phyloP scores from a whole-genome alignment of 2,329 filamentous ascomycete genomes.

The Ophiocordyceps camponoti-rufipedis region DNA sequence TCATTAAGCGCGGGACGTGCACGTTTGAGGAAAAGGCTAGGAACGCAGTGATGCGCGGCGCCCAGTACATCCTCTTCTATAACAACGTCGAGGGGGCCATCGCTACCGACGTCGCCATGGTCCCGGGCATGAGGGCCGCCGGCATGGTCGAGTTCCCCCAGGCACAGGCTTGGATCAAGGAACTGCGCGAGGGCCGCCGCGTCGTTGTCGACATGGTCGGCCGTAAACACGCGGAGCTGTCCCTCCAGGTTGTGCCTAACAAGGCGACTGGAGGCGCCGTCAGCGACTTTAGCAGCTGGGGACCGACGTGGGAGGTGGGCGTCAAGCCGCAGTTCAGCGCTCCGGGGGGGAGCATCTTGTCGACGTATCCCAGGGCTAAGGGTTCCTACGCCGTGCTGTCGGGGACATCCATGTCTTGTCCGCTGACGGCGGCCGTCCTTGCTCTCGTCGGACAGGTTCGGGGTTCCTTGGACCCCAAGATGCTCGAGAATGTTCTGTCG shows the following conservation, averaged over 20 bases:
- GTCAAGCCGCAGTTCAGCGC: slow-evolving; percentile 37
- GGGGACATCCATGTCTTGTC: slow-evolving; percentile 43
- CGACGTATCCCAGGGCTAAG: slow-evolving; percentile 29
- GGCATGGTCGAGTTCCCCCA: slow-evolving; percentile 22
- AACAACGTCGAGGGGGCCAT: slow-evolving; percentile 28
- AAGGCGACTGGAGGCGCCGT: slow-evolving; percentile 27
- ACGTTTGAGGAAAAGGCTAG: slow-evolving; percentile 33
- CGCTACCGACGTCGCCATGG: slow-evolving; percentile 13
- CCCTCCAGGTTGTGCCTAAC: slow-evolving; percentile 12
- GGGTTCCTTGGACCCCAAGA: slow-evolving; percentile 29
- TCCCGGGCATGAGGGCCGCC: slow-evolving; percentile 15
- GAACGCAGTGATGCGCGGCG: slow-evolving; percentile 34
- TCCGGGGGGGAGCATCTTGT: slow-evolving; percentile 38
- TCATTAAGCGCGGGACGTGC: slow-evolving; percentile 41
- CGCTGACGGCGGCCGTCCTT: slow-evolving; percentile 33
- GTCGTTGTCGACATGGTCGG: slow-evolving; percentile 26
- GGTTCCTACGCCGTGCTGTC: slow-evolving; percentile 32
- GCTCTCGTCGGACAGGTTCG: slow-evolving; percentile 34
- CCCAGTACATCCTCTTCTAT: slow-evolving; percentile 43
- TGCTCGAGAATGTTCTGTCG: slow-evolving; percentile 29
- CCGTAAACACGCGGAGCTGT: slow-evolving; percentile 13
- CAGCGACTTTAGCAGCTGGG: slow-evolving; percentile 38
- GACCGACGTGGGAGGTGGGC: slow-evolving; percentile 39
- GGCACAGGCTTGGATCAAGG: slow-evolving; percentile 24
- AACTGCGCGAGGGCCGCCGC: slow-evolving; percentile 22